Percentiles rank a stretch among this genome's conserved stretches.
These are phyloP conservation scores for Colletotrichum shisoi DNA, from an alignment of 2,329 filamentous ascomycete genomes.

Conservation along the genomic window DNA sequence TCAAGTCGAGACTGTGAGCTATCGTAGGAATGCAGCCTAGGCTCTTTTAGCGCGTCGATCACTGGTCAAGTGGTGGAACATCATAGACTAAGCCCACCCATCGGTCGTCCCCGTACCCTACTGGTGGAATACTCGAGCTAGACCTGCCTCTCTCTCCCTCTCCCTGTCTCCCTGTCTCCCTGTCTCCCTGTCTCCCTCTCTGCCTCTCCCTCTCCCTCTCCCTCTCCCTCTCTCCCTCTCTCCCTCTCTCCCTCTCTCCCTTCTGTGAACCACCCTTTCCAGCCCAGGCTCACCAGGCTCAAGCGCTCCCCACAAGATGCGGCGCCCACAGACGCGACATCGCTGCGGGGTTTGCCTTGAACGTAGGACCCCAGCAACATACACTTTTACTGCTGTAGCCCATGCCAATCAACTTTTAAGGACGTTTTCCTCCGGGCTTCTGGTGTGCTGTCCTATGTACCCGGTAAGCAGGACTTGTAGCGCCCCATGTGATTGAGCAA, in stretches of 20 bases:
- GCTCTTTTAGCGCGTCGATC: constrained; percentile 32
- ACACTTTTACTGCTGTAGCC: background rate
- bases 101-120: background rate
- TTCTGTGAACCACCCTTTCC: no score
- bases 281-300: background rate
- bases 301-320: background rate
- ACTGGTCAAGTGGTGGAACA: constrained; percentile 22
- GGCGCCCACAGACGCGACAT: background rate
- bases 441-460: background rate
- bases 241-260: background rate
- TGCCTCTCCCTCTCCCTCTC: no score
- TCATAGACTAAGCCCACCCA: constrained; percentile 16
- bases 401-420: background rate
- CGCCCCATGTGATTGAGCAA: no score
- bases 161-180: background rate
- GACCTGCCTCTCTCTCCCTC: no score
- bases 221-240: no score
- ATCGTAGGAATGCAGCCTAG: constrained; percentile 28
- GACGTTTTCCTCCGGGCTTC: background rate
- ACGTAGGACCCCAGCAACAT: no score
- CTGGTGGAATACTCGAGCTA: no score
- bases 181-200: no score
- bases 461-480: background rate
- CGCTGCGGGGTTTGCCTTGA: background rate
- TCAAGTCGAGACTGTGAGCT: background rate